phyloP scores from a whole-genome alignment of 345 rosid genomes.

The Salix koriyanagi region DNA sequence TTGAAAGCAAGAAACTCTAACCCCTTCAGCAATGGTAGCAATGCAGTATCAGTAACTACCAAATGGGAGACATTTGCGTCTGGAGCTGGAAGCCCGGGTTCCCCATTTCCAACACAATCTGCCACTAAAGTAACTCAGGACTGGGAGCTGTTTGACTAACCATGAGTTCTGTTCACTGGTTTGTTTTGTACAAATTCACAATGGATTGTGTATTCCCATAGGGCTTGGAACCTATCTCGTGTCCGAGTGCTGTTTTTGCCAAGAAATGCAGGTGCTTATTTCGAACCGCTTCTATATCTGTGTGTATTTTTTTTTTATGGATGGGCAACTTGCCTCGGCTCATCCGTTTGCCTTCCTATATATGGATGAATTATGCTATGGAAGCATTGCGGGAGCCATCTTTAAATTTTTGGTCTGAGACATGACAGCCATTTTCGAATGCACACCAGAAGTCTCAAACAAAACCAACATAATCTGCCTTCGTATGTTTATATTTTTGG shows the following conservation, averaged over 20 bases:
- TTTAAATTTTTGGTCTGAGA: neutral
- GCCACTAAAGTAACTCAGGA: conserved; percentile 37
- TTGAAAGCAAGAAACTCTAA: conserved; percentile 35
- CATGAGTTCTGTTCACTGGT: neutral
- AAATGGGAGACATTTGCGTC: conserved; percentile 33
- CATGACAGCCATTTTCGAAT: neutral
- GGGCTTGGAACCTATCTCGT: neutral
- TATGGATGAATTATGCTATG: neutral
- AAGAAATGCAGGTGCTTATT: neutral
- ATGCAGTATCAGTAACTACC: conserved; percentile 24
- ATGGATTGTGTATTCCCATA: neutral
- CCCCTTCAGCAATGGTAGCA: conserved; percentile 20
- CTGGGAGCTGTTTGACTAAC: conserved; percentile 44
- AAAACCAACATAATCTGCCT: neutral
- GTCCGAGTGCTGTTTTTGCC: neutral
- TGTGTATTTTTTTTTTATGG: neutral
- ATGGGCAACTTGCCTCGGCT: neutral
- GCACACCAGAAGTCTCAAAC: neutral
- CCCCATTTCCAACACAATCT: conserved; percentile 25
- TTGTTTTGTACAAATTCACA: neutral
- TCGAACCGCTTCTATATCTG: neutral
- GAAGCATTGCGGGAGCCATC: neutral
- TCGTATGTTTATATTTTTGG: neutral
- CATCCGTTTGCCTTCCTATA: neutral
- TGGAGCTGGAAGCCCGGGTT: conserved; percentile 31